phyloP scores from a whole-genome alignment of 352 stramenopile genomes.

The Halophytophthora batemanensis region DNA sequence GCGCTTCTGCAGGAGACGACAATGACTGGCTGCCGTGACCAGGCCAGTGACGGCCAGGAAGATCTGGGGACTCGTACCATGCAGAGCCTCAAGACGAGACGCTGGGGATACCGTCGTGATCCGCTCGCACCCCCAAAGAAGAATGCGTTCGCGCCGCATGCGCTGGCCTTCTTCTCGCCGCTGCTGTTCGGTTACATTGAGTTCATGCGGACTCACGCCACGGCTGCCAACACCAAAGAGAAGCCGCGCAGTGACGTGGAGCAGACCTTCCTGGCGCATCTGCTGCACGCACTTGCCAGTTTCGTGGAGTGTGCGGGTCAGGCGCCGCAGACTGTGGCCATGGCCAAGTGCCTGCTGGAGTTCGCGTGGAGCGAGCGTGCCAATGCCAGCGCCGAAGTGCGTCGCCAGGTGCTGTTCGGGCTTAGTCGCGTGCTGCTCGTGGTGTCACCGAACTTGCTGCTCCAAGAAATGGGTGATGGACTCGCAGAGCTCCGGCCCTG shows the following conservation, averaged over 20 bases:
- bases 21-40: not conserved
- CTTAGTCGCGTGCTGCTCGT: constrained; percentile 73
- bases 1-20: constrained; percentile 38
- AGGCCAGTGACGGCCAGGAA: not conserved
- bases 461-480: constrained; percentile 48
- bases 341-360: constrained; percentile 69
- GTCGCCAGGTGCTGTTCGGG: constrained; percentile 67
- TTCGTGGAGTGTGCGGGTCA: constrained; percentile 72
- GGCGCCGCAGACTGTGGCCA: constrained; percentile 50
- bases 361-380: constrained; percentile 62
- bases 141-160: constrained; percentile 64
- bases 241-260: constrained; percentile 51
- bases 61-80: constrained; percentile 44
- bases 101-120: constrained; percentile 67
- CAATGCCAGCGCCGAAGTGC: constrained; percentile 46
- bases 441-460: constrained; percentile 47
- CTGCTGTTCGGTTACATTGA: constrained; percentile 70
- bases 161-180: constrained; percentile 70
- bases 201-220: constrained; percentile 40
- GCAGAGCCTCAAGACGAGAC: constrained; percentile 55
- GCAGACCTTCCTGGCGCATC: constrained; percentile 61
- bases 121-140: constrained; percentile 40
- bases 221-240: constrained; percentile 1
- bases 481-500: constrained; percentile 47
- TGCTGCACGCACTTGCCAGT: constrained; percentile 59